Base-by-base conservation (phyloP, 805 yeast species). In the Nadsonia fulvescens region DNA sequence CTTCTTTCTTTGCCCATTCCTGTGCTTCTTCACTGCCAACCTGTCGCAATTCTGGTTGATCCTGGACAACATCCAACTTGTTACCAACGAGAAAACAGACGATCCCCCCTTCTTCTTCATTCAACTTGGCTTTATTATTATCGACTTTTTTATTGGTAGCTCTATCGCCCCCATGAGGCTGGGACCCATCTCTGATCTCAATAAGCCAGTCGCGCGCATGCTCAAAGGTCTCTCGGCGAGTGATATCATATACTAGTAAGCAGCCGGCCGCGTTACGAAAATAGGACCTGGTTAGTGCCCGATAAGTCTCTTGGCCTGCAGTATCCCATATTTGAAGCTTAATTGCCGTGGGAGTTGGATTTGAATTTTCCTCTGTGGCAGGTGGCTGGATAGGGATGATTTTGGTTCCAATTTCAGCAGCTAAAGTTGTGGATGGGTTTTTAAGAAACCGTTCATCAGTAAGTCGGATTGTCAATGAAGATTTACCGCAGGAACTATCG, bases 31-130 rank as follows among this genome's bases (percentile, higher is more conserved):
- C 42, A 8, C 34, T 28, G 12, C 46, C 23, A 7, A 49, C 54
- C 26, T 49, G 42, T 9, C 54, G 32, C n/a, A n/a, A n/a, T n/a
- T 27, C 33, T 6, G 27, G 30, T 10, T 36, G 47, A 15, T 45
- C 56, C 28, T 68, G 70, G 8, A 71, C 65, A 35, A 86, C 55
- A 51, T 83, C 96, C 34, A 68, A 65, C 54, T 83, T 83, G 57
- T 83, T 83, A 18, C 94, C 96, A 15, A 82, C 93, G 18, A 83
- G 59, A 3, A 95, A 95, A 49, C 86, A 81, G 30, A 81, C 68
- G 25, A 86, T 86, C 34, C 75, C 82, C n/a, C n/a, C n/a, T n/a
- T n/a, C n/a, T 32, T 15, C 54, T 31, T 15, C 25, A 8, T 30
- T 37, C 21, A 79, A 42, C 46, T 83, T 94, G 6, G 49, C 33